Evolutionary conservation across 148 eudicot genomes (phyloP).

Genomic region (Chenopodium quinoa): DNA sequence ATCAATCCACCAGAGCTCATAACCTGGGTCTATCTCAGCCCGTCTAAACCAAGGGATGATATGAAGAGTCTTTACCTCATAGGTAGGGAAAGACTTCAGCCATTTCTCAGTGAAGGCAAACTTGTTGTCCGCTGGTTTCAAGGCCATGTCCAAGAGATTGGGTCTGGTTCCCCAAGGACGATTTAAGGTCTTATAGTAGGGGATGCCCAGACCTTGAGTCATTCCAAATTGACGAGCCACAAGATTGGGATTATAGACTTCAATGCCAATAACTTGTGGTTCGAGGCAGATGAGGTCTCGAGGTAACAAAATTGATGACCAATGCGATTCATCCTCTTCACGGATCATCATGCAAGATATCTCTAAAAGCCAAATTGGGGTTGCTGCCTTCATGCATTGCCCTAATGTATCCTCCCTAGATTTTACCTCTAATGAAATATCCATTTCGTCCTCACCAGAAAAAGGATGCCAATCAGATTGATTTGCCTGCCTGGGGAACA

Average conservation of each 20-base stretch:
- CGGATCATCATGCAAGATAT: slow-evolving; percentile 13
- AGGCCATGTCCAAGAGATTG: slow-evolving; percentile 20
- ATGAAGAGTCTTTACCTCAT: slow-evolving; percentile 11
- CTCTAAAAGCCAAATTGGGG: slow-evolving; percentile 23
- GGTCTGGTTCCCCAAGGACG: slow-evolving; percentile 30
- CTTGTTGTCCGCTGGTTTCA: slow-evolving; percentile 18
- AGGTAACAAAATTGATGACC: slow-evolving; percentile 24
- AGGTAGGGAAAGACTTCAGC: slow-evolving; percentile 19
- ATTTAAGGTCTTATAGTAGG: slow-evolving; percentile 25
- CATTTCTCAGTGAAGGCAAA: slow-evolving; percentile 15
- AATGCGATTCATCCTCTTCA: slow-evolving; percentile 16
- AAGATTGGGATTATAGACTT: slow-evolving; percentile 28
- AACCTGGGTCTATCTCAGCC: slow-evolving; percentile 25
- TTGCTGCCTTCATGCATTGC: slow-evolving; percentile 23
- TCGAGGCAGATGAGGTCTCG: slow-evolving; percentile 27
- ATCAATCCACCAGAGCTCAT: slow-evolving; percentile 26
- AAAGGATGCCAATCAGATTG: slow-evolving; percentile 26
- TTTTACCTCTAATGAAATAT: slow-evolving; percentile 14
- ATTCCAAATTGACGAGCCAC: slow-evolving; percentile 32
- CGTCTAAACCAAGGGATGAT: slow-evolving; percentile 24
- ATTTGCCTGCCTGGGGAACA: slow-evolving; percentile 17
- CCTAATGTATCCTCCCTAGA: slow-evolving; percentile 16
- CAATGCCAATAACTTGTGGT: slow-evolving; percentile 25
- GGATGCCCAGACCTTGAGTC: slow-evolving; percentile 27
- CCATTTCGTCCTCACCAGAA: slow-evolving; percentile 15